Percentiles rank a stretch among this genome's conserved stretches.
phyloP scores from a whole-genome alignment of 2,329 filamentous ascomycete genomes.

The Neospermospora avenae region DNA sequence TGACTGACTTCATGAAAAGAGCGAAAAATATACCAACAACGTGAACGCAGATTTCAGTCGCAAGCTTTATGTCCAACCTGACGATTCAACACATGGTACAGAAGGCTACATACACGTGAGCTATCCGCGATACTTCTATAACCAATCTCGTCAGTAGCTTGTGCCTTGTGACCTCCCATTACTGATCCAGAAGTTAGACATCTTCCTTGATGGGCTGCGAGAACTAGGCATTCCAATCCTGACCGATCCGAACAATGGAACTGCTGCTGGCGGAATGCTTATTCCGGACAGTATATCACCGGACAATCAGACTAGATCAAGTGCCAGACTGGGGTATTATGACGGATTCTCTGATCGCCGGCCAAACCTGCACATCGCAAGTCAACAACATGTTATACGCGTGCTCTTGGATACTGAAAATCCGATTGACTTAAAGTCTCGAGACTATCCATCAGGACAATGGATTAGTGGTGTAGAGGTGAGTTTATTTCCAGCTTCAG shows the following conservation, averaged over 20 bases:
- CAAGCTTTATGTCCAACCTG: constrained; percentile 36
- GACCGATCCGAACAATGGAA: not conserved
- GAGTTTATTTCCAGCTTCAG: constrained; percentile 8
- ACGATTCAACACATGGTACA: constrained; percentile 37
- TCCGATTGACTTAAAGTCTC: constrained; percentile 8
- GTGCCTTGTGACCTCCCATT: no score
- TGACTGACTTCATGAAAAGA: not conserved
- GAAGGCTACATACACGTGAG: constrained; percentile 40
- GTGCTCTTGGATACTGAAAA: constrained; percentile 34
- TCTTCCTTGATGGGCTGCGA: constrained; percentile 16
- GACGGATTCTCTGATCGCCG: constrained; percentile 6
- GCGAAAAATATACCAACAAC: constrained; percentile 35
- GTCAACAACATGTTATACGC: constrained; percentile 36
- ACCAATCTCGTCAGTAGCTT: constrained; percentile 30
- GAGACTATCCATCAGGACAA: constrained; percentile 13
- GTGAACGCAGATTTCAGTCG: constrained; percentile 34
- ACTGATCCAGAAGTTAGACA: not conserved
- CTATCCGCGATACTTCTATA: constrained; percentile 40
- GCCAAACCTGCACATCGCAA: constrained; percentile 34
- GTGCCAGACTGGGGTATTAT: constrained; percentile 31
- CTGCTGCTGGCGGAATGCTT: constrained; percentile 7
- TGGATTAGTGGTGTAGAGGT: constrained; percentile 40
- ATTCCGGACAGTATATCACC: constrained; percentile 3
- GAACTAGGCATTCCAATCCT: constrained; percentile 2
- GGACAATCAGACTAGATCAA: constrained; percentile 16